Conservation (phyloP, 805 yeast genomes). For the Ogataea nakhonphanomensis region DNA sequence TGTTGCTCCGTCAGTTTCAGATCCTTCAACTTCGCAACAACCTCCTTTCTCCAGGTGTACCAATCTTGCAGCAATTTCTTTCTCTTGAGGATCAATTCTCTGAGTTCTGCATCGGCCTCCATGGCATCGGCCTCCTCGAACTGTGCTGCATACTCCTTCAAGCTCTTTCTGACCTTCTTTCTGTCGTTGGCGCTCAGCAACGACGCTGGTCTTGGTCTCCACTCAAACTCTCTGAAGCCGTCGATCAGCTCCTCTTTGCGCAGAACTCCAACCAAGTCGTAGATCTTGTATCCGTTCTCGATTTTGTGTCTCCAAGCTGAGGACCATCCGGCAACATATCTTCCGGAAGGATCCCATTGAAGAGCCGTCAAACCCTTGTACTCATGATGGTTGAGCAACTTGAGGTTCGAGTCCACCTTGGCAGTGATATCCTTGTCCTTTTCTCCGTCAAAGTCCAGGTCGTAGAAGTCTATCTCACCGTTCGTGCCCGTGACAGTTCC, state of each 20-base stretch:
- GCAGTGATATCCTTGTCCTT: conserved; percentile 39
- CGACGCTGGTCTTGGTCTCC: conserved; percentile 97
- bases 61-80: conserved; percentile 81
- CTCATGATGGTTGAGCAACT: conserved; percentile 59
- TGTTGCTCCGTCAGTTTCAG: conserved; percentile 45
- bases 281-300: conserved; percentile 88
- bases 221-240: conserved; percentile 80
- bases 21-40: conserved; percentile 46
- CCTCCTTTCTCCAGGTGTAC: conserved; percentile 68
- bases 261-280: conserved; percentile 75
- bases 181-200: conserved; percentile 71
- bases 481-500: conserved; percentile 39
- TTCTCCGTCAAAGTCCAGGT: conserved; percentile 75
- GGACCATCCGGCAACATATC: conserved; percentile 85
- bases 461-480: conserved; percentile 81
- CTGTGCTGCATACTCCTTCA: conserved; percentile 85
- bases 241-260: conserved; percentile 75
- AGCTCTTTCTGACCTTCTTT: conserved; percentile 86
- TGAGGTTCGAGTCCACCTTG: conserved; percentile 55
- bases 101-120: conserved; percentile 90
- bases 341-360: conserved; percentile 95
- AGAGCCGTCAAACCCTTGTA: conserved; percentile 78
- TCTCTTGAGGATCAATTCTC: conserved; percentile 83
- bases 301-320: conserved; percentile 78
- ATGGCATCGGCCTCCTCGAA: conserved; percentile 93